phyloP scores from a whole-genome alignment of 225 moss, liverwort and hornwort genomes.

The Marchantia paleacea region DNA sequence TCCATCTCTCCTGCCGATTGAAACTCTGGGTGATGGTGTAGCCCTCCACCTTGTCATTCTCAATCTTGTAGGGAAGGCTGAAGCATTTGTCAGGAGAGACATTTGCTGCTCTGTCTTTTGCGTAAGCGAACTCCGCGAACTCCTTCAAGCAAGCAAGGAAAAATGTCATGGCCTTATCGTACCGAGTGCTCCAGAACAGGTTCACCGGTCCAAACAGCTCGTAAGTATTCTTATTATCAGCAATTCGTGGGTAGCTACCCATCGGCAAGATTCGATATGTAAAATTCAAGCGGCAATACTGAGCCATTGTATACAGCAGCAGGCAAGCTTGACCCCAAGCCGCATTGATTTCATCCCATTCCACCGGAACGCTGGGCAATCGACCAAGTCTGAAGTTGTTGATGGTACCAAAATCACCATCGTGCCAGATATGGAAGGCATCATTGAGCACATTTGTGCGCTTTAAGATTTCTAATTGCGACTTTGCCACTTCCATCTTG shows the following conservation, averaged over 20 bases:
- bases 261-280: constrained; percentile 95
- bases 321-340: constrained; percentile 99
- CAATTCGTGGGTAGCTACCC: constrained; percentile 96
- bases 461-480: constrained; percentile 92
- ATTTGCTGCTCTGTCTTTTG: constrained; percentile 80
- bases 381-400: constrained; percentile 97
- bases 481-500: constrained; percentile 89
- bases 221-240: constrained; percentile 94
- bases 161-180: constrained; percentile 99
- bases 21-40: constrained; percentile 98
- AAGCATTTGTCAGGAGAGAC: constrained; percentile 76
- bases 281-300: constrained; percentile 89
- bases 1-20: constrained; percentile 98
- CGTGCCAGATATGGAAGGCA: constrained; percentile 99
- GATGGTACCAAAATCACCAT: constrained; percentile 98
- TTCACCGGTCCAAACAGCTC: constrained; percentile 99
- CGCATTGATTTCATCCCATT: constrained; percentile 99
- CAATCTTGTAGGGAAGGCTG: constrained; percentile 83
- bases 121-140: constrained; percentile 93
- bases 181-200: constrained; percentile 97
- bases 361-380: constrained; percentile 88
- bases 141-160: constrained; percentile 97
- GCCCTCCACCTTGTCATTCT: constrained; percentile 92
- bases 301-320: constrained; percentile 93
- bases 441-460: constrained; percentile 98